Conservation (phyloP, 306 rosid species). For the Sphenostylis stenocarpa region DNA sequence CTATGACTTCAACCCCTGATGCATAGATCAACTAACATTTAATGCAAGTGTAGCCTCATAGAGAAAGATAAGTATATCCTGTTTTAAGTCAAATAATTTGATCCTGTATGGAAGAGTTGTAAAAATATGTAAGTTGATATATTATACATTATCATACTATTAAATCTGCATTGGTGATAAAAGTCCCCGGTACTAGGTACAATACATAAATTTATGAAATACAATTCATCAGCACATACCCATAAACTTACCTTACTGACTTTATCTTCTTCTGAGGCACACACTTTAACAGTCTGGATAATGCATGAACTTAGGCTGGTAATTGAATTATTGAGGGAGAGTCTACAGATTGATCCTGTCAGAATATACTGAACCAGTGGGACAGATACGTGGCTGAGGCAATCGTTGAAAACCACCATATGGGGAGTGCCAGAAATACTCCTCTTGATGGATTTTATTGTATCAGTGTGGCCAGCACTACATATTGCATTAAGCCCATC, state of each 20-base stretch:
- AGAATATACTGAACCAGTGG: constrained; percentile 59
- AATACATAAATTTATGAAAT: neutral
- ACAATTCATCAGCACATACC: neutral
- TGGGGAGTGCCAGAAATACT: constrained; percentile 50
- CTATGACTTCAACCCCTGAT: neutral
- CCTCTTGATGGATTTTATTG: constrained; percentile 53
- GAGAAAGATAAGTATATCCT: neutral
- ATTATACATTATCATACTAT: neutral
- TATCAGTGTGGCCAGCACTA: constrained; percentile 49
- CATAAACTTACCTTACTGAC: constrained; percentile 47
- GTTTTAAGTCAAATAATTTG: neutral
- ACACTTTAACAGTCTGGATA: constrained; percentile 55
- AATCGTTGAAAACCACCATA: constrained; percentile 69
- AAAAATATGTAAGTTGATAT: neutral
- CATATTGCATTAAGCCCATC: constrained; percentile 64
- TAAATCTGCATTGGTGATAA: neutral
- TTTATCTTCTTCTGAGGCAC: constrained; percentile 48
- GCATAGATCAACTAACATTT: neutral
- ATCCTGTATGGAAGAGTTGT: too few relatives aligned
- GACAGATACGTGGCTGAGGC: constrained; percentile 40
- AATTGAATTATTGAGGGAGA: constrained; percentile 55
- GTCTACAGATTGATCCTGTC: constrained; percentile 54
- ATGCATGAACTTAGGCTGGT: constrained; percentile 73
- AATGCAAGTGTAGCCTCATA: neutral
- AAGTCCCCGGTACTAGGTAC: neutral